Evolutionary conservation across 2,329 filamentous ascomycete species (phyloP).

Genomic region (Penicillium glabrum): DNA sequence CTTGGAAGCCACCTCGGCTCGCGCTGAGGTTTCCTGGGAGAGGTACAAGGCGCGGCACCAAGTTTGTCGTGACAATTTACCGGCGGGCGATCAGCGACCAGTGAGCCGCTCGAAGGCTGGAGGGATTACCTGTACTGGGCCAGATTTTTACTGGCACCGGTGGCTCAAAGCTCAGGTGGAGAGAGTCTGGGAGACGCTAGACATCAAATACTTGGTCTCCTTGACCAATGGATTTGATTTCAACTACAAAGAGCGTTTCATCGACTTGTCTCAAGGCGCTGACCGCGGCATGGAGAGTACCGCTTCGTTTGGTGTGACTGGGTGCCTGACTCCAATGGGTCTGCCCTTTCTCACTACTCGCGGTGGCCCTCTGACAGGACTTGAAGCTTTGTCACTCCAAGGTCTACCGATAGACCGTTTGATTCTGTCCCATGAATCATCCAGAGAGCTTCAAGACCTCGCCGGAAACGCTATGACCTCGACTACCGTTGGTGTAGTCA

Average conservation of each 20-base stretch:
- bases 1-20: constrained; percentile 14
- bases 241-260: constrained; percentile 54
- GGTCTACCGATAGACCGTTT: constrained; percentile 66
- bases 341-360: constrained; percentile 61
- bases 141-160: constrained; percentile 55
- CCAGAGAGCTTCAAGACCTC: constrained; percentile 64
- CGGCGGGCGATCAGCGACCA: constrained; percentile 56
- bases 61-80: constrained; percentile 50
- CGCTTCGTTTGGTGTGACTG: constrained; percentile 56
- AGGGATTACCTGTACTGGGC: constrained; percentile 50
- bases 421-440: constrained; percentile 62
- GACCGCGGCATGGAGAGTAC: constrained; percentile 55
- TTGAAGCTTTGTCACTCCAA: constrained; percentile 65
- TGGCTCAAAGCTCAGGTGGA: constrained; percentile 56
- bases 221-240: constrained; percentile 56
- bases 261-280: constrained; percentile 72
- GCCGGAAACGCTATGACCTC: constrained; percentile 80
- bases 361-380: constrained; percentile 61
- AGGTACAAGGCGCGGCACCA: constrained; percentile 61
- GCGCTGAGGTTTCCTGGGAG: constrained; percentile 32
- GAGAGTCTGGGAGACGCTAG: constrained; percentile 66
- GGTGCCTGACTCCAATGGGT: constrained; percentile 68
- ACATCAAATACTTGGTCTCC: constrained; percentile 59
- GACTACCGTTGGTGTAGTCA: constrained; percentile 66
- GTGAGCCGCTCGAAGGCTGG: constrained; percentile 61